Percentiles rank a stretch among this genome's conserved stretches.
phyloP scores from a whole-genome alignment of 163 green algal genomes.

The Smithsoniella earleae region DNA sequence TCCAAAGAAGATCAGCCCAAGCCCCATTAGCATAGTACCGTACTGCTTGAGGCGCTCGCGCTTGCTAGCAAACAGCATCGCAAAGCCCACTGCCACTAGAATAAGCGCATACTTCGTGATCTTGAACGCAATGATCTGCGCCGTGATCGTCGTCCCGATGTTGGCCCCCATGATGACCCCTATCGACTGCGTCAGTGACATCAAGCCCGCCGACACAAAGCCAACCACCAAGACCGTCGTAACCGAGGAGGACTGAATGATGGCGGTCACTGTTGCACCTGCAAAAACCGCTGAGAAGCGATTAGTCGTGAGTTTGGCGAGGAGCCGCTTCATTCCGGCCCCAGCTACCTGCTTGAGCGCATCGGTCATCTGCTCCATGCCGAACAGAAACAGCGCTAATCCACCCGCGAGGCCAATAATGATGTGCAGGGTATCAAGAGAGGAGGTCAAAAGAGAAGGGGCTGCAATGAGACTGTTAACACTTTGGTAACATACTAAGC shows the following conservation, averaged over 20 bases:
- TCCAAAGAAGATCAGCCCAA: background rate
- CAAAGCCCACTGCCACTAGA: background rate
- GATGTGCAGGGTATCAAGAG: too few relatives aligned
- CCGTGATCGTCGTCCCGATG: background rate
- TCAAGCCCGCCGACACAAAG: background rate
- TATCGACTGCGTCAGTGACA: background rate
- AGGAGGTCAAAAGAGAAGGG: too few relatives aligned
- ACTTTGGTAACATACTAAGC: too few relatives aligned
- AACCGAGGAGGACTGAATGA: background rate
- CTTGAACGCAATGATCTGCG: background rate
- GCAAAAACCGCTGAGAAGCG: background rate
- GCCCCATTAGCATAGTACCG: background rate
- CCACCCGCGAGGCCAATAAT: too few relatives aligned
- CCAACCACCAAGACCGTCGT: background rate
- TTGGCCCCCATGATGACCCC: background rate
- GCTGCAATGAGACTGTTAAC: too few relatives aligned
- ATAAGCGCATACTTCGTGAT: background rate
- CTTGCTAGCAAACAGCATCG: background rate
- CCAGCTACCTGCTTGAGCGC: too few relatives aligned
- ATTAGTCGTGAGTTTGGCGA: background rate
- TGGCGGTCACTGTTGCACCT: background rate
- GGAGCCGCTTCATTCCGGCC: too few relatives aligned
- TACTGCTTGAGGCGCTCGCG: background rate
- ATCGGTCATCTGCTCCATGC: too few relatives aligned
- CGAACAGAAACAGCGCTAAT: too few relatives aligned